Conservation (phyloP, 495 filamentous ascomycete species). For the Penicillium dipodomyicola region DNA sequence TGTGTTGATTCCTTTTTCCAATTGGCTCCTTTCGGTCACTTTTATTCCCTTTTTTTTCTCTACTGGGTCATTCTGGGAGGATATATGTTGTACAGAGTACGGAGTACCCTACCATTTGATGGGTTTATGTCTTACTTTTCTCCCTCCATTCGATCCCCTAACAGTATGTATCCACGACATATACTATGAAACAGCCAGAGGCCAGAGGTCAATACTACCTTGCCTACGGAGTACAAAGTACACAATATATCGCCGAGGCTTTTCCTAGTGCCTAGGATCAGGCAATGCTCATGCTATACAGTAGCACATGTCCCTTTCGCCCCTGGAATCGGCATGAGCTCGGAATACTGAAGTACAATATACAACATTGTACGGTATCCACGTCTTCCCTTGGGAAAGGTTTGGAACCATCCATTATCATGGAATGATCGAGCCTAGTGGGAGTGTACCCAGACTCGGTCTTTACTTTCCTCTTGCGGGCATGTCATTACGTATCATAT, state of each 20-base stretch:
- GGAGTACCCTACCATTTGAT: not conserved
- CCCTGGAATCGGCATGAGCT: too few relatives aligned
- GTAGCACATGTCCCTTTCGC: not conserved
- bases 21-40: not conserved
- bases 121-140: not conserved
- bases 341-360: too few relatives aligned
- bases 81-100: not conserved
- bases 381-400: too few relatives aligned
- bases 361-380: too few relatives aligned
- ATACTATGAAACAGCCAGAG: too few relatives aligned
- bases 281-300: not conserved
- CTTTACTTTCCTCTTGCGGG: constrained; percentile 14
- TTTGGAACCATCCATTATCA: constrained; percentile 7
- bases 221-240: too few relatives aligned
- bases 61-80: not conserved
- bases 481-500: not conserved
- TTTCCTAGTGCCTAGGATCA: too few relatives aligned
- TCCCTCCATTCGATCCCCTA: too few relatives aligned
- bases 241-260: not conserved
- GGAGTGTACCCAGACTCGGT: constrained; percentile 29
- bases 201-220: not conserved
- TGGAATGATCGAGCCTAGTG: constrained; percentile 36
- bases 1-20: not conserved
- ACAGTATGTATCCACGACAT: too few relatives aligned
- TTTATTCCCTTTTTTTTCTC: too few relatives aligned